A percentile compares a stretch with the other conserved stretches of the same genome.
phyloP scores from a whole-genome alignment of 495 filamentous ascomycete genomes.

The Apiosordaria backusii region DNA sequence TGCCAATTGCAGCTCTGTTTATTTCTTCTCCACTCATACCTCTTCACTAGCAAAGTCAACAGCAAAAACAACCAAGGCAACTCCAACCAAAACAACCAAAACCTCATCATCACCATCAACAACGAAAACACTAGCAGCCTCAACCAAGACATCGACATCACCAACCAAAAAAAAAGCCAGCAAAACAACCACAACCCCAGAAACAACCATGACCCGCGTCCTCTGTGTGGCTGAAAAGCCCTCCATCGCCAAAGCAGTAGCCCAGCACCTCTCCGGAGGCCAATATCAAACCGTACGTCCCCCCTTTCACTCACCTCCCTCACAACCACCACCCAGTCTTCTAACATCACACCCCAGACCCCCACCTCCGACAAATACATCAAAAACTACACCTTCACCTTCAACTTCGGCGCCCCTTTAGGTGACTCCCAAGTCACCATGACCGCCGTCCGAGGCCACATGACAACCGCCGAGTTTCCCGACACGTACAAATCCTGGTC shows the following conservation, averaged over 20 bases:
- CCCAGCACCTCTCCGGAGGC: conserved; percentile 79
- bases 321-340: not conserved
- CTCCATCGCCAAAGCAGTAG: conserved; percentile 91
- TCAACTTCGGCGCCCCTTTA: conserved; percentile 78
- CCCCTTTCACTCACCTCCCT: not conserved
- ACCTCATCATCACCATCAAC: not conserved
- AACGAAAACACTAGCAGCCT: not conserved
- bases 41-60: not conserved
- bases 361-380: conserved; percentile 68
- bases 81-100: not conserved
- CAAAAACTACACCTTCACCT: conserved; percentile 93
- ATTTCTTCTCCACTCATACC: not conserved
- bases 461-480: conserved; percentile 70
- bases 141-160: not conserved
- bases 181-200: not conserved
- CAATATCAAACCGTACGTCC: conserved; percentile 62
- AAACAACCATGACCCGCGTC: conserved; percentile 50
- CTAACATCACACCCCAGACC: conserved; percentile 26
- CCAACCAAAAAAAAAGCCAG: not conserved
- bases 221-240: conserved; percentile 97
- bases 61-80: not conserved
- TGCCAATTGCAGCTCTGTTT: conserved; percentile 1
- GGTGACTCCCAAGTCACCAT: conserved; percentile 80
- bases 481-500: conserved; percentile 68
- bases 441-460: conserved; percentile 87